Conservation (phyloP, 768 basidiomycete species). For the Lentinula aciculospora region DNA sequence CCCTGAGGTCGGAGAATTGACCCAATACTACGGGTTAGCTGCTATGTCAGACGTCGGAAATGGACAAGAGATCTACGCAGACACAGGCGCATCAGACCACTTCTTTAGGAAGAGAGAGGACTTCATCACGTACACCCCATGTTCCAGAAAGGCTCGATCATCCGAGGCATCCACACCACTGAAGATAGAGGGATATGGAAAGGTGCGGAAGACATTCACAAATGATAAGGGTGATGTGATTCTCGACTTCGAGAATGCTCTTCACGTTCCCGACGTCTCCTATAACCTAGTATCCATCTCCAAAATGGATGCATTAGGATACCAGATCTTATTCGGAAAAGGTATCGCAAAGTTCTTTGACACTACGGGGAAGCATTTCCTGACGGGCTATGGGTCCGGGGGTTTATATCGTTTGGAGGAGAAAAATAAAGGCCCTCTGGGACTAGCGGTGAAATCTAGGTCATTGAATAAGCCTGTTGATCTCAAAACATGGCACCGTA, state of each 20-base stretch:
- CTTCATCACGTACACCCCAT: slow-evolving; percentile 13
- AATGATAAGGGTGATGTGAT: slow-evolving; percentile 7
- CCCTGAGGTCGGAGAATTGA: not conserved
- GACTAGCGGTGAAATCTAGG: slow-evolving; percentile 6
- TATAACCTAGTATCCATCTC: slow-evolving; percentile 20
- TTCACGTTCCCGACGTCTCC: slow-evolving; percentile 20
- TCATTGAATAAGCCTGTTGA: slow-evolving; percentile 15
- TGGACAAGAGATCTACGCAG: not conserved
- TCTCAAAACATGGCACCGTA: slow-evolving; percentile 20
- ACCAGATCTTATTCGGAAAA: slow-evolving; percentile 11
- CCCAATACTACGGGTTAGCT: not conserved
- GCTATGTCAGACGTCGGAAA: not conserved
- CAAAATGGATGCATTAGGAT: slow-evolving; percentile 12
- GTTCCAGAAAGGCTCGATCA: not conserved
- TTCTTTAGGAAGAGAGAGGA: slow-evolving; percentile 15
- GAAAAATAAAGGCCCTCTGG: not conserved
- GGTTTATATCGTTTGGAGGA: not conserved
- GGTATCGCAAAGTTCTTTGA: not conserved
- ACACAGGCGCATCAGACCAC: slow-evolving; percentile 20
- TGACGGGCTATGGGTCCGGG: not conserved
- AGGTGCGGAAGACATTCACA: slow-evolving; percentile 10
- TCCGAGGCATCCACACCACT: slow-evolving; percentile 12
- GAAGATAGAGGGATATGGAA: slow-evolving; percentile 16
- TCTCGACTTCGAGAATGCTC: slow-evolving; percentile 15
- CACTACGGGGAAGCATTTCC: not conserved